phyloP scores from a whole-genome alignment of 371 early-diverging fungal genomes.

The Coemansia sp. region DNA sequence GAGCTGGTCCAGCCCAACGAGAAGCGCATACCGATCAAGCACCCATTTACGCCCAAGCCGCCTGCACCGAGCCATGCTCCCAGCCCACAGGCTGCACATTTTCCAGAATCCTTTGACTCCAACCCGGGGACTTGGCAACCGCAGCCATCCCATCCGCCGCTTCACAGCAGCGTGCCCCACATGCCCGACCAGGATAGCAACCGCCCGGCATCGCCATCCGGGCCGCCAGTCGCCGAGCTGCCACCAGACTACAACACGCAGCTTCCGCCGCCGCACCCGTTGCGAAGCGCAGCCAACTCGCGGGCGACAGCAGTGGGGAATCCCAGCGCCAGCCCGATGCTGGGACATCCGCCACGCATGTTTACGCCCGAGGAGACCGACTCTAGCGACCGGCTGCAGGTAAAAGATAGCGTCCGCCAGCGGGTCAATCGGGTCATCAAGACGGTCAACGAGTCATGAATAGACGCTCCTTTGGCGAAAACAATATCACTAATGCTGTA shows the following conservation, averaged over 20 bases:
- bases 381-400: slow-evolving; percentile 27
- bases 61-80: neutral
- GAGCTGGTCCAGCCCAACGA: slow-evolving; percentile 50
- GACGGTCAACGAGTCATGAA: slow-evolving; percentile 43
- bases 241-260: slow-evolving; percentile 50
- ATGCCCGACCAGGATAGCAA: slow-evolving; percentile 11
- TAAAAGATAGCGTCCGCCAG: slow-evolving; percentile 47
- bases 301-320: slow-evolving; percentile 21
- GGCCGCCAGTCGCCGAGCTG: slow-evolving; percentile 31
- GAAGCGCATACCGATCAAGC: slow-evolving; percentile 43
- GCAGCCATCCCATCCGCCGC: slow-evolving; percentile 1
- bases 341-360: slow-evolving; percentile 35
- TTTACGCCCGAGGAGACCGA: slow-evolving; percentile 29
- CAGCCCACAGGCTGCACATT: neutral
- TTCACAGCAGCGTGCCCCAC: neutral
- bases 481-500: too few species aligned
- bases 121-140: neutral
- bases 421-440: slow-evolving; percentile 43
- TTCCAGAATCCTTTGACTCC: neutral
- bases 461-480: too few species aligned
- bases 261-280: slow-evolving; percentile 45
- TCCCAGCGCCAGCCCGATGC: slow-evolving; percentile 20
- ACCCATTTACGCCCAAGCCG: slow-evolving; percentile 46
- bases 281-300: slow-evolving; percentile 33
- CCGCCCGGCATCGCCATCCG: slow-evolving; percentile 20